Conservation (phyloP, 768 basidiomycete species). For the Gautieria morchelliformis region DNA sequence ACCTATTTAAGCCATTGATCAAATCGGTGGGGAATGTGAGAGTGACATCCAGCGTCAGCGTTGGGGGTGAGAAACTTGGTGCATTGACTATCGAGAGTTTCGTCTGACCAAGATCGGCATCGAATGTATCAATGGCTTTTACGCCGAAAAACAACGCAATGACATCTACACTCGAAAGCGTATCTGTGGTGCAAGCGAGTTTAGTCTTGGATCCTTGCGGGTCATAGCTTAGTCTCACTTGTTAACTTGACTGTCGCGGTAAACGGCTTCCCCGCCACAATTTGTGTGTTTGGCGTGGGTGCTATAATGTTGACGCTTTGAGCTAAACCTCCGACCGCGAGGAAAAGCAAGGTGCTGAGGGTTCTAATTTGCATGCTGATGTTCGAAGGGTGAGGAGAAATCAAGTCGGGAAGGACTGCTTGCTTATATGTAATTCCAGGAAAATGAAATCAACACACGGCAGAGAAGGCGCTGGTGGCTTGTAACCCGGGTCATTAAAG, state of each 20-base stretch:
- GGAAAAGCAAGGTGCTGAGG: neutral
- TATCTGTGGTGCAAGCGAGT: neutral
- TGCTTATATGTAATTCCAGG: no score
- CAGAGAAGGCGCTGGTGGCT: no score
- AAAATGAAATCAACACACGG: no score
- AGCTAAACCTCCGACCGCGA: neutral
- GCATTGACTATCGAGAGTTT: neutral
- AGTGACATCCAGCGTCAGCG: neutral
- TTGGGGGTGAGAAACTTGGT: neutral
- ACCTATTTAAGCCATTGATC: neutral
- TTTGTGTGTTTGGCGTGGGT: neutral
- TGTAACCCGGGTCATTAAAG: no score
- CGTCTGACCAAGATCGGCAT: neutral
- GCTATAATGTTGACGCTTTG: neutral
- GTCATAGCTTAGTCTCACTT: neutral
- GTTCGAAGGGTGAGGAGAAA: neutral
- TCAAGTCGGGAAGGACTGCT: no score
- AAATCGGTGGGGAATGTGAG: neutral
- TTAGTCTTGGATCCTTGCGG: neutral
- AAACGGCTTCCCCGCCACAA: neutral
- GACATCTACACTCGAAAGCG: neutral
- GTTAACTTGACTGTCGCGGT: neutral
- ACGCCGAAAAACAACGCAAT: neutral
- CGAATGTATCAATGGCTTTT: neutral
- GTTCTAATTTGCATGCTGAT: conserved; percentile 1